Evolutionary conservation across 2,329 filamentous ascomycete genomes (phyloP).

Genomic region (Pseudogymnoascus sp.): DNA sequence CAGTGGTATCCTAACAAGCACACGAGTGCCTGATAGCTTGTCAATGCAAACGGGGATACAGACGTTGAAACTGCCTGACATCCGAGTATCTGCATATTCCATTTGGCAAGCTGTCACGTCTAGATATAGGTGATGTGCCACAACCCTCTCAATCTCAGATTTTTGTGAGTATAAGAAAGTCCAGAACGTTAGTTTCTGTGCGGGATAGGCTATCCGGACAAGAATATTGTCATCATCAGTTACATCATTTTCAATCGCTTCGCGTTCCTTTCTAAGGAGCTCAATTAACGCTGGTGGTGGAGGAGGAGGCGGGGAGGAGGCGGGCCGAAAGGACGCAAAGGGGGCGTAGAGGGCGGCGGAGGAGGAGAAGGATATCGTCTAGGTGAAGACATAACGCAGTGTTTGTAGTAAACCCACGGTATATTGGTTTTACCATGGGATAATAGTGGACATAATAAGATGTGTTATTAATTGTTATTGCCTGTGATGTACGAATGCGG

Average conservation of each 20-base stretch:
- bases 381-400: not conserved
- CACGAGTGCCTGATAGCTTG: not conserved
- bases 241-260: not conserved
- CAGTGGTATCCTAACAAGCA: not conserved
- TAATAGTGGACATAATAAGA: not conserved
- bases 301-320: not conserved
- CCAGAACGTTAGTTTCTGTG: not conserved
- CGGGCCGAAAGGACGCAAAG: not conserved
- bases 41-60: not conserved
- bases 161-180: not conserved
- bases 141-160: not conserved
- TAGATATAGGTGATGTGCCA: not conserved
- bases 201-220: not conserved
- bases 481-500: not conserved
- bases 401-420: not conserved
- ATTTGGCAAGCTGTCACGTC: not conserved
- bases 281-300: not conserved
- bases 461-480: not conserved
- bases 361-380: not conserved
- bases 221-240: not conserved
- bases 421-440: not conserved
- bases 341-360: not conserved
- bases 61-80: not conserved
- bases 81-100: not conserved
- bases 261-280: too few relatives aligned